Base-by-base conservation (phyloP, 495 filamentous ascomycete genomes). In the Chlorociboria aeruginascens region DNA sequence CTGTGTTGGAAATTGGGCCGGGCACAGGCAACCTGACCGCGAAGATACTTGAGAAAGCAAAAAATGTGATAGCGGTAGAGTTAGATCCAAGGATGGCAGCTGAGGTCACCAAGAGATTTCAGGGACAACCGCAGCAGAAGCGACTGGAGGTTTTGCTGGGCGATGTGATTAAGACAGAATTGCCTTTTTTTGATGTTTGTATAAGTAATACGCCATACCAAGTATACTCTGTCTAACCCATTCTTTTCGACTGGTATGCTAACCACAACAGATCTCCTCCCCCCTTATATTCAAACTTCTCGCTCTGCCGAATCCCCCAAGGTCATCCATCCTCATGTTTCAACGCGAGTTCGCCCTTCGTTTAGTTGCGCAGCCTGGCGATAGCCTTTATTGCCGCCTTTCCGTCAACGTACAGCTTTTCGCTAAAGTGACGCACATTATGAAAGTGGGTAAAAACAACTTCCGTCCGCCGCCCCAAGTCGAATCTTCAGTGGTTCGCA, bases 81-180 rank as follows among this genome's bases (percentile, higher is more conserved):
- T 74, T 93, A 66, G 89, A 95, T 62, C 89, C 89, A 40, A 74
- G 89, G 56, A 95, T 95, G 89, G 89, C 88, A 7, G 89, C 88
- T 34, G 89, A 95, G 63, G 75, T 93, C 54, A 94, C 88, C 40
- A 95, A 95, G 61, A 83, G 88, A 49, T 87, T 95, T 30, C 85
- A 92, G 61, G 86, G 84, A 20, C 89, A 78, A 34, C 85, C 86
- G 3, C 70, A 80, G 49, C 77, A 82, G 55, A 88, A 84, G 58
- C 72, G 82, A 51, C 65, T 95, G 33, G 85, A 92, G 40, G 78
- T 95, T 20, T 69, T 92, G 32, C 70, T 95, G 1, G 89, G 89
- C 11, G 89, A 95, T 60, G 87, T 94, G 41, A 89, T 93, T 62
- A 95, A 94, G 69, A 79, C 81, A 9, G 78, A 85, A 43, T 69